Evolutionary conservation across 139 green algal genomes (phyloP).

Genomic region (Chlamydomonas urium): DNA sequence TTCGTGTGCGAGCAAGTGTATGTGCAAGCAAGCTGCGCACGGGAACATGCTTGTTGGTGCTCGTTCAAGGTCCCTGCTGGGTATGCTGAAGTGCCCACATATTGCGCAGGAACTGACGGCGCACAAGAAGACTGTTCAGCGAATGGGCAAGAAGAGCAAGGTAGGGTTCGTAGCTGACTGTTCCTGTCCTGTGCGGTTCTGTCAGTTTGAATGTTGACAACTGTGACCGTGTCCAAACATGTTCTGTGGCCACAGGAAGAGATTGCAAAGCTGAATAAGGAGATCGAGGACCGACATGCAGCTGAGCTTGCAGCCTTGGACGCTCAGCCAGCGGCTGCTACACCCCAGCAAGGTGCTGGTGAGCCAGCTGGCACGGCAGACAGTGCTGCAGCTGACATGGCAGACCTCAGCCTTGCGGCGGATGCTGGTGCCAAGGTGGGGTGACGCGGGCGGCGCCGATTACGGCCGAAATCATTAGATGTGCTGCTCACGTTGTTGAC

Average conservation of each 20-base stretch:
- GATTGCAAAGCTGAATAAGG: conserved; percentile 41
- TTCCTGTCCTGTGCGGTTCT: not conserved
- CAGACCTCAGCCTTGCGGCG: not conserved
- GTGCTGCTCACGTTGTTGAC: no score
- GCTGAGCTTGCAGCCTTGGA: conserved; percentile 18
- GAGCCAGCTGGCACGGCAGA: no score
- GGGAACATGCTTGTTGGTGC: no score
- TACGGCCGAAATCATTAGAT: no score
- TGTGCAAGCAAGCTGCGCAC: no score
- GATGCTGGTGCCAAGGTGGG: no score
- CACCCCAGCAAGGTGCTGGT: not conserved
- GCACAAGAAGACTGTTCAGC: conserved; percentile 68
- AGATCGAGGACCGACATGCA: conserved; percentile 48
- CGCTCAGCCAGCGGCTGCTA: not conserved
- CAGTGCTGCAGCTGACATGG: not conserved
- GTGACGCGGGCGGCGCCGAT: no score
- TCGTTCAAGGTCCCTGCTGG: no score
- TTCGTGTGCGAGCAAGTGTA: no score
- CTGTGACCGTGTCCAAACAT: no score
- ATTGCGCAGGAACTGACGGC: conserved; percentile 68
- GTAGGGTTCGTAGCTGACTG: no score
- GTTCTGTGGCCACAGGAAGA: conserved; percentile 50
- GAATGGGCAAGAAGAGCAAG: conserved; percentile 74
- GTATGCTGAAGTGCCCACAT: no score
- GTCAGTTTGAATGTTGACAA: not conserved